These are phyloP conservation scores for Gossypium sturtianum DNA, from an alignment of 345 rosid species.

Conservation along the genomic window DNA sequence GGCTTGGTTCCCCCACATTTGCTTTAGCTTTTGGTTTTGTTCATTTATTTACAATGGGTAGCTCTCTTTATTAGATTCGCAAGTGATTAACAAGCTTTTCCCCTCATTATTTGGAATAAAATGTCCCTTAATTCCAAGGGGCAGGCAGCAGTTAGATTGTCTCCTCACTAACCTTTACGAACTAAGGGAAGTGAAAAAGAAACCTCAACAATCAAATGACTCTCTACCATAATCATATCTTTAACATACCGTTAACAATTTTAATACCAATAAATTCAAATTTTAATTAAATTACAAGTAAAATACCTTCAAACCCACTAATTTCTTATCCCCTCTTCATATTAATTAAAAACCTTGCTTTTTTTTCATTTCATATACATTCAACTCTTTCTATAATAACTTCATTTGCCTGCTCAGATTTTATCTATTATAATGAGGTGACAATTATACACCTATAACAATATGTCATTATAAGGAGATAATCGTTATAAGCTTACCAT, in stretches of 20 bases:
- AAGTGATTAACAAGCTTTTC: not conserved
- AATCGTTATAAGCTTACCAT: too few relatives aligned
- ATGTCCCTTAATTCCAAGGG: not conserved
- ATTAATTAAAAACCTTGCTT: rapidly evolving
- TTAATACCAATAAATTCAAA: not conserved
- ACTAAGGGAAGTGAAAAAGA: not conserved
- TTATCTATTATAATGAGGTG: too few relatives aligned
- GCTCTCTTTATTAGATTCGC: conserved; percentile 3
- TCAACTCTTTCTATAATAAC: too few relatives aligned
- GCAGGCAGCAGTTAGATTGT: conserved; percentile 10
- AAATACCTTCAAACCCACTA: too few relatives aligned
- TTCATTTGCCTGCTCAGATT: too few relatives aligned
- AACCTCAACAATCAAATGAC: not conserved
- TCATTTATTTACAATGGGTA: not conserved
- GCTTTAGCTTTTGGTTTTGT: conserved; percentile 3
- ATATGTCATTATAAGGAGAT: too few relatives aligned
- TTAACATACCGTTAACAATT: not conserved
- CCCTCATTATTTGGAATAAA: not conserved
- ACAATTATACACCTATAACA: too few relatives aligned
- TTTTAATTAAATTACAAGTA: not conserved
- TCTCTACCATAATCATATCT: not conserved
- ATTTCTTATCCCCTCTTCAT: too few relatives aligned
- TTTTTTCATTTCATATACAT: too few relatives aligned
- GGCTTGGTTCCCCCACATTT: not conserved
- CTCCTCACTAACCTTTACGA: not conserved